Percentiles rank a stretch among this genome's conserved stretches.
Conservation (phyloP, 345 rosid species). For the Populus simonii region DNA sequence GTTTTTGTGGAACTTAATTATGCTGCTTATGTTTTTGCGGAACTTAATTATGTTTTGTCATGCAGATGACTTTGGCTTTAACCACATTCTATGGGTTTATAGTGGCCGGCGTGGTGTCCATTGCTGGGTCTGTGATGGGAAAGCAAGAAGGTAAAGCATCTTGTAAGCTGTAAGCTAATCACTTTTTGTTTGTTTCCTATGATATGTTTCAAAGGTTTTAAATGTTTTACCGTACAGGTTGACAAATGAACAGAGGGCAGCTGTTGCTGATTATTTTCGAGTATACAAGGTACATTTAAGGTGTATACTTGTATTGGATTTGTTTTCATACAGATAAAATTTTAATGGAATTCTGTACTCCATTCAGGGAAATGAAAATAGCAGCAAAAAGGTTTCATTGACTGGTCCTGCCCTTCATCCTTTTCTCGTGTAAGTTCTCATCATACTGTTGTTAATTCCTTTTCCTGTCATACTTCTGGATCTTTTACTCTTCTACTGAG, state of each 20-base stretch:
- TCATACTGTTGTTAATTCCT: not conserved
- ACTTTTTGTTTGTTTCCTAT: not conserved
- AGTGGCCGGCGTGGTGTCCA: constrained; percentile 98
- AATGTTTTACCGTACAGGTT: constrained; percentile 41
- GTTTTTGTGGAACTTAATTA: not conserved
- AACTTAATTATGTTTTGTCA: not conserved
- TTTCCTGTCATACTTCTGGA: not conserved
- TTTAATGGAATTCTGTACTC: constrained; percentile 13
- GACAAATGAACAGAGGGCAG: constrained; percentile 85
- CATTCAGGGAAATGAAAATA: constrained; percentile 79
- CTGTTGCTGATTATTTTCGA: constrained; percentile 85
- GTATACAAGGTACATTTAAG: constrained; percentile 59
- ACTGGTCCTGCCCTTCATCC: constrained; percentile 76
- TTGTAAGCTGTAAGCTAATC: not conserved
- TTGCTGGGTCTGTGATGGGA: constrained; percentile 95
- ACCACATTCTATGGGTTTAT: constrained; percentile 86
- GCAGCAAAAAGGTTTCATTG: constrained; percentile 65
- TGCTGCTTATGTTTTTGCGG: not conserved
- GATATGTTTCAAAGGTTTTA: not conserved
- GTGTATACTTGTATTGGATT: not conserved
- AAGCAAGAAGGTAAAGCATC: constrained; percentile 71
- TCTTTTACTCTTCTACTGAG: constrained; percentile 12
- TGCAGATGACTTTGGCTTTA: constrained; percentile 92
- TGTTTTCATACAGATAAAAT: not conserved
- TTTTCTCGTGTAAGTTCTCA: constrained; percentile 67